Evolutionary conservation across 2,329 filamentous ascomycete species (phyloP), one percentile per base, ranked within the genome.

Genomic region (Ophiostoma ips): DNA sequence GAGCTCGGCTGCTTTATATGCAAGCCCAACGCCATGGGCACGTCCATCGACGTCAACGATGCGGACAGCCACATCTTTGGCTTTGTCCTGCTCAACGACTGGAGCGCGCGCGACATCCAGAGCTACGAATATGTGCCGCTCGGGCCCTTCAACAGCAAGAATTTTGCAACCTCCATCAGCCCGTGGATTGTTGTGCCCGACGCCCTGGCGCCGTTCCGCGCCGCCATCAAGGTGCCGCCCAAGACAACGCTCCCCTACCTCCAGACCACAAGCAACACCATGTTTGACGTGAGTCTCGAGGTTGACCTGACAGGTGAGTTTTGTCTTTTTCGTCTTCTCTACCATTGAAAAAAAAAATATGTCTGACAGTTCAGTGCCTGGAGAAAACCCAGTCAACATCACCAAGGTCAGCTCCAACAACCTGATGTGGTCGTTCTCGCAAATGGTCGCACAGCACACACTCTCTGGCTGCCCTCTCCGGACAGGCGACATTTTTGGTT

Each of bases 131-230:
- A 89, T 57, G 74, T 89, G 9, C 87, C 87, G 0, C 67, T 90
- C 8, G 87, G 87, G 0, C 86, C 86, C 0, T 90, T 92, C 67
- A 88, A 86, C 54, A 73, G 79, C 21, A 92, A 94, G 73, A 90
- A 89, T 63, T 90, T 92, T 60, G 83, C 75, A 3, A 86, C 84
- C 0, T 84, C 76, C 0, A 83, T 92, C 57, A 84, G 79, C 53
- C 76, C 84, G 0, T 92, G 86, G 86, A 77, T 92, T 2, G 83
- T 92, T 4, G 68, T 87, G 12, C 73, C 80, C 31, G 84, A 89
- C 60, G 85, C 86, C 1, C 68, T 92, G 31, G 83, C 84, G 62
- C 81, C 66, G 13, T 69, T 68, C 50, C 58, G 62, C n/a, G 58
- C 60, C 5, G 60, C 52, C 43, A 59, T 58, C 0, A 58, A 66